phyloP scores from a whole-genome alignment of 2,329 filamentous ascomycete genomes.

The Penicillium expansum region DNA sequence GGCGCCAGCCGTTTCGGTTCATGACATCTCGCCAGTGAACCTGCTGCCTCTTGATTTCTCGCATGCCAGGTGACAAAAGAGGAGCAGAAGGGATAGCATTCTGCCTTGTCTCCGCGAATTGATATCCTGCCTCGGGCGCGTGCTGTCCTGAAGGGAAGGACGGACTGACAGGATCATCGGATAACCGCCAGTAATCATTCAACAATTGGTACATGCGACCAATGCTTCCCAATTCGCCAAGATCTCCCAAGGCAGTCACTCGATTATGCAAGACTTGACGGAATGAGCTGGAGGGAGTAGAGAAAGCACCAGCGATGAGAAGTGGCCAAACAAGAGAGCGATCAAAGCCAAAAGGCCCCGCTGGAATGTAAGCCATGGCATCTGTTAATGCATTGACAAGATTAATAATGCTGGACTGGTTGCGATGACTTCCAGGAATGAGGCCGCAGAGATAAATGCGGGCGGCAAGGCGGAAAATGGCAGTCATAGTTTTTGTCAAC shows the following conservation, averaged over 20 bases:
- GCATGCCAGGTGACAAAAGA: too few species aligned
- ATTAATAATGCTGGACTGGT: slow-evolving; percentile 71
- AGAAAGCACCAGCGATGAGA: slow-evolving; percentile 79
- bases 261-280: slow-evolving; percentile 75
- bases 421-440: slow-evolving; percentile 80
- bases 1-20: too few species aligned
- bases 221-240: slow-evolving; percentile 76
- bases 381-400: slow-evolving; percentile 76
- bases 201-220: slow-evolving; percentile 76
- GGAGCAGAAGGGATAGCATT: too few species aligned
- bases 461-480: slow-evolving; percentile 85
- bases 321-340: slow-evolving; percentile 91
- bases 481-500: slow-evolving; percentile 82
- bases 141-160: too few species aligned
- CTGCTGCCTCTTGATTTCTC: too few species aligned
- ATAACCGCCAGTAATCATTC: too few species aligned
- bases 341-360: slow-evolving; percentile 79
- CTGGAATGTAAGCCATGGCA: too few species aligned
- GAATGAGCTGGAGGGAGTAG: slow-evolving; percentile 70
- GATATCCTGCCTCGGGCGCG: too few species aligned
- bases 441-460: slow-evolving; percentile 94
- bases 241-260: slow-evolving; percentile 70
- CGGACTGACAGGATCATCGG: too few species aligned
- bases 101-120: too few species aligned
- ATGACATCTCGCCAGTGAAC: too few species aligned